Evolutionary conservation across 2,329 filamentous ascomycete species (phyloP).

Genomic region (Colletotrichum lentis): DNA sequence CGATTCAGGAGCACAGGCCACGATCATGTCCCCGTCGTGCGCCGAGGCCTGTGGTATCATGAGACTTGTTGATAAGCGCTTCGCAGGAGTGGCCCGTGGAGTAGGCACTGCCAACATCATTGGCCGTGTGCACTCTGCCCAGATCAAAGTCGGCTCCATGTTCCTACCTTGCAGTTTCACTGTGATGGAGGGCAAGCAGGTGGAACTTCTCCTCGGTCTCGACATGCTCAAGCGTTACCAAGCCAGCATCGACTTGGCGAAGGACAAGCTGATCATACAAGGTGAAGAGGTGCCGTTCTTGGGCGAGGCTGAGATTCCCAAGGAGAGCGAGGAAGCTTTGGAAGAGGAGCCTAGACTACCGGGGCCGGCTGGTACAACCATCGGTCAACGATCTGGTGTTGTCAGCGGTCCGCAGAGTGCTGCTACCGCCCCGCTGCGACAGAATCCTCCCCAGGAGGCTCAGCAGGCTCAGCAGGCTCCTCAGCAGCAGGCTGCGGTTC

Average conservation of each 20-base stretch:
- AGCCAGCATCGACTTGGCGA: conserved; percentile 86
- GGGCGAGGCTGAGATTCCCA: conserved; percentile 94
- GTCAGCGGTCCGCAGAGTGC: conserved; percentile 63
- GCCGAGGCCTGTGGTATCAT: conserved; percentile 95
- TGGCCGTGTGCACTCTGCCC: conserved; percentile 92
- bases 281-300: conserved; percentile 89
- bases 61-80: conserved; percentile 91
- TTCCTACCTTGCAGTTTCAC: conserved; percentile 95
- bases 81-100: conserved; percentile 88
- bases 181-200: conserved; percentile 98
- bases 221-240: conserved; percentile 98
- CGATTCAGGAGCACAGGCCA: conserved; percentile 95
- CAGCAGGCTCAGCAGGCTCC: conserved; percentile 41
- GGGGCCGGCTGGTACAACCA: conserved; percentile 87
- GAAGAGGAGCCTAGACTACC: conserved; percentile 83
- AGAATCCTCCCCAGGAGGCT: conserved; percentile 39
- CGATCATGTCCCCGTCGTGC: conserved; percentile 96
- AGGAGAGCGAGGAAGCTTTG: conserved; percentile 74
- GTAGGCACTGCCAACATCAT: conserved; percentile 95
- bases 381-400: conserved; percentile 84
- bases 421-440: conserved; percentile 40
- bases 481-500: conserved; percentile 43
- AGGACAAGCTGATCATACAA: conserved; percentile 86
- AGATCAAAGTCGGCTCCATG: conserved; percentile 89
- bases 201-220: conserved; percentile 89